Evolutionary conservation across 805 yeast species (phyloP), one percentile per base, ranked within the genome.

Genomic region (Candida boleticola): DNA sequence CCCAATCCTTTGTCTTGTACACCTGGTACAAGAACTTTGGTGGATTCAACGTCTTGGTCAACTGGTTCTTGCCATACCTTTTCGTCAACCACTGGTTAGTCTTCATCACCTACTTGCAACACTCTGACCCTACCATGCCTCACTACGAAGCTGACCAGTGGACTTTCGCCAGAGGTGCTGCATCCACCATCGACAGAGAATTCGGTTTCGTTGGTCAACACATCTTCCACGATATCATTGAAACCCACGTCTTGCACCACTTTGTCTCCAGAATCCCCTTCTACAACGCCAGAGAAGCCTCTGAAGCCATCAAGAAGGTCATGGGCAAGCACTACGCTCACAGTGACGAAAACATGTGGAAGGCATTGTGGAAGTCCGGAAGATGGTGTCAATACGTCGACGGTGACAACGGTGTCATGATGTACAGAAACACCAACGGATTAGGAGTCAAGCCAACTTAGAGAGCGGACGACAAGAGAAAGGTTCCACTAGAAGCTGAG

Each of bases 81-180:
- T 82, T 82, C 66, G 89, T 84, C 50, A 87, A 87, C 78, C 95
- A 88, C 69, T 87, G 96, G 96, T 73, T 87, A 50, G 95, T 88
- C 35, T 85, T 85, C 65, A 85, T 87, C 62, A 87, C 96, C 30
- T 88, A 69, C 63, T 76, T 87, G 55, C 96, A 87, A 64, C 96
- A 87, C 68, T 77, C 93, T 14, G 92, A 85, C 62, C 80, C 87
- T 23, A 53, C 76, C 13, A 74, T 88, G 74, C 90, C 96, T 23
- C 95, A 87, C 64, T 87, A 87, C 68, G 82, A 80, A 46, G 77
- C 82, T 44, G 55, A 65, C 30, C 83, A 82, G 63, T 87, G 96
- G 96, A 86, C 76, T 53, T 85, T 85, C 61, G 89, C 90, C 39
- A 78, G 90, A 58, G 96, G 96, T 51, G 95, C 96, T 23, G 90